phyloP scores from a whole-genome alignment of 331 rosid genomes.

The Acacia pycnantha region DNA sequence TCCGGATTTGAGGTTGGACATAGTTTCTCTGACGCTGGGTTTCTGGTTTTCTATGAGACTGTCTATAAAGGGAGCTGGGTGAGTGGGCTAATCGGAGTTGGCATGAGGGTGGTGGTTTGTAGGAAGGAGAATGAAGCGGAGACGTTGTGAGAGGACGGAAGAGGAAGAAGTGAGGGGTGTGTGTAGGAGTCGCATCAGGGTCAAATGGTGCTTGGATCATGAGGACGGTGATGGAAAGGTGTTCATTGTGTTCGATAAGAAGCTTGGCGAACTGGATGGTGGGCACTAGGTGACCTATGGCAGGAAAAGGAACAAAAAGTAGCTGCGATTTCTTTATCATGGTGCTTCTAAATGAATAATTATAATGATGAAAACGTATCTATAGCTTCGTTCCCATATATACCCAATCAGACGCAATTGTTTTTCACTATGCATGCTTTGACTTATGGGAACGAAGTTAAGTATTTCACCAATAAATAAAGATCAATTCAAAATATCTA shows the following conservation, averaged over 20 bases:
- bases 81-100: neutral
- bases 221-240: neutral
- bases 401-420: too few relatives aligned
- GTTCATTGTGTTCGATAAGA: neutral
- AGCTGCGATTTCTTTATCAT: neutral
- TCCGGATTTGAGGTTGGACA: neutral
- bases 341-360: too few relatives aligned
- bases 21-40: neutral
- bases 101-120: neutral
- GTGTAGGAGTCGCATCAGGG: neutral
- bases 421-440: too few relatives aligned
- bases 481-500: too few relatives aligned
- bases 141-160: neutral
- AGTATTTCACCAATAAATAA: too few relatives aligned
- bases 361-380: too few relatives aligned
- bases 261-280: neutral
- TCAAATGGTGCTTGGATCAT: neutral
- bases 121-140: constrained; percentile 45
- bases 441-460: too few relatives aligned
- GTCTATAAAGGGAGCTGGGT: neutral
- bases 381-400: too few relatives aligned
- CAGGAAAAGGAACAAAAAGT: neutral
- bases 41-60: neutral
- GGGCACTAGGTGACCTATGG: neutral
- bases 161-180: neutral